Evolutionary conservation across 345 rosid genomes (phyloP).

Genomic region (Mercurialis annua): DNA sequence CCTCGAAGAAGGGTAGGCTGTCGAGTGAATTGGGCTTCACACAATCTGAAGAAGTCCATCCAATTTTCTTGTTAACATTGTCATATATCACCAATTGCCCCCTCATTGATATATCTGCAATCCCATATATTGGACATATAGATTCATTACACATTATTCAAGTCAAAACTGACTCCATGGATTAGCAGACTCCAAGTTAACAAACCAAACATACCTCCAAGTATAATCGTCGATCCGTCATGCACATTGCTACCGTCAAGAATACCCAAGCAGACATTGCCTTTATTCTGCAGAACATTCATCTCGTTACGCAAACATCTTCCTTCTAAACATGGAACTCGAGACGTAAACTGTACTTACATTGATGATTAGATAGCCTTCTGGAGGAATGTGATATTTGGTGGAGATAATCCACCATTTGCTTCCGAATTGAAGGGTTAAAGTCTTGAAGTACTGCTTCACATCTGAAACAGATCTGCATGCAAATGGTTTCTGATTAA

Average conservation of each 20-base stretch:
- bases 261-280: conserved; percentile 85
- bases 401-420: conserved; percentile 80
- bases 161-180: too few relatives aligned
- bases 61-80: conserved; percentile 65
- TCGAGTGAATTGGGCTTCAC: conserved; percentile 33
- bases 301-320: conserved; percentile 2
- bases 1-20: conserved; percentile 37
- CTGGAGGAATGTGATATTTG: conserved; percentile 64
- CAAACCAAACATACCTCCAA: conserved; percentile 57
- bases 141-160: background rate
- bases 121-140: too few relatives aligned
- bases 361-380: conserved; percentile 73
- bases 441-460: conserved; percentile 62
- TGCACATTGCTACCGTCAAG: conserved; percentile 79
- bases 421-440: conserved; percentile 78
- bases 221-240: conserved; percentile 74
- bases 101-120: conserved; percentile 67
- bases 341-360: conserved; percentile 36
- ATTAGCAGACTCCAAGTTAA: too few relatives aligned
- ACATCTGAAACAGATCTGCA: conserved; percentile 64
- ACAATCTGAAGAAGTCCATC: conserved; percentile 70
- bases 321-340: background rate
- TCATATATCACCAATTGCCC: conserved; percentile 74
- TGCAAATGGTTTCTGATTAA: conserved; percentile 15
- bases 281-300: conserved; percentile 54